Evolutionary conservation across 257 asterid species (phyloP).

Genomic region (Solanum tarapatanum): DNA sequence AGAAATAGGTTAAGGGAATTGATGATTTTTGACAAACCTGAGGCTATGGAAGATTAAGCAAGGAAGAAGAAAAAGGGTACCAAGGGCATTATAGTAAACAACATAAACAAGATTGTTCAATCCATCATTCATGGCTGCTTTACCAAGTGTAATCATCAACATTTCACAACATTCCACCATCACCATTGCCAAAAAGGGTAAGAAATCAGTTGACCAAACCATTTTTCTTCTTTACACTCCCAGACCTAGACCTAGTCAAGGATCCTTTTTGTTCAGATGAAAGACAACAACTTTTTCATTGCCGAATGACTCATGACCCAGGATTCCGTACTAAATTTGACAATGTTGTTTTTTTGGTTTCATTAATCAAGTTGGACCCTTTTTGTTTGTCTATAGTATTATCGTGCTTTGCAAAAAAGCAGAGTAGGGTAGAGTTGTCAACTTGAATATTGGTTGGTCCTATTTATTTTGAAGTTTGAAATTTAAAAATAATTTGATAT

Average conservation of each 20-base stretch:
- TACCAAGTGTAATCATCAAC: conserved; percentile 7
- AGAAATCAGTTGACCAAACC: background rate
- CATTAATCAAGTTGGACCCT: background rate
- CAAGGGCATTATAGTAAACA: conserved; percentile 17
- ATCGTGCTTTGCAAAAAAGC: background rate
- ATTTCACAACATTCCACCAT: conserved; percentile 15
- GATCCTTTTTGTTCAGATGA: background rate
- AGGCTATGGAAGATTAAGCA: conserved; percentile 6
- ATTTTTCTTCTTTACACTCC: background rate
- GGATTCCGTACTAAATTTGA: background rate
- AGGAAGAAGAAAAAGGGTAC: conserved; percentile 18
- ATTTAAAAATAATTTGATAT: too few relatives aligned
- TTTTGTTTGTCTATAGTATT: background rate
- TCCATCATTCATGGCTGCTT: conserved; percentile 23
- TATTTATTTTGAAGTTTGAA: too few relatives aligned
- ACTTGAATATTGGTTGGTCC: background rate
- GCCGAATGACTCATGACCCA: background rate
- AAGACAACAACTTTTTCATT: background rate
- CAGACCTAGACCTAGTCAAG: background rate
- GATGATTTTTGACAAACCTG: conserved; percentile 6
- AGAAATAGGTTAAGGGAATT: background rate
- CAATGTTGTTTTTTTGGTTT: background rate
- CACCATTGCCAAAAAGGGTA: conserved; percentile 12
- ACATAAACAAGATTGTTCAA: conserved; percentile 12
- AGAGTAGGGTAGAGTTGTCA: background rate